Evolutionary conservation across 768 basidiomycete species (phyloP), one percentile per base, ranked within the genome.

Genomic region (Collybia mongolica): DNA sequence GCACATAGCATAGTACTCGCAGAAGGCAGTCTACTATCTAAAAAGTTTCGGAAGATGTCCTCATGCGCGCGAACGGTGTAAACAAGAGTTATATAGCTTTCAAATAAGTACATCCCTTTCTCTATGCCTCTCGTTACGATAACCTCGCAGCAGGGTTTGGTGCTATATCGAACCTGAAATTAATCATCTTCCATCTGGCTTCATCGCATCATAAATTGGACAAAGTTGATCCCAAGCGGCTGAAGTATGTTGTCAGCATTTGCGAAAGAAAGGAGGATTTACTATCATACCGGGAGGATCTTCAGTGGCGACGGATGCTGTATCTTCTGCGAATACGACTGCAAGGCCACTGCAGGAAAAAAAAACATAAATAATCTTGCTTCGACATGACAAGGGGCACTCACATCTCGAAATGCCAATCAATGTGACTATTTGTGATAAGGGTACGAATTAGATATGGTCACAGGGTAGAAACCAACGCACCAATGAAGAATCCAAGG

Each of bases 401-500:
- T 50, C 37, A 70, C 65, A 56, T 53, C 46, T 71, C 71, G 18
- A 76, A 61, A 58, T 77, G 71, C 72, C 75, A 78, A 50, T 76
- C 73, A 38, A 68, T 69, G 54, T 72, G 72, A 48, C 74, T 71
- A 28, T 11, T 29, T 38, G 8, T 40, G 3, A 32, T 19, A 41
- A 17, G 37, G 29, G 14, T 41, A 26, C 20, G n/a, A 28, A 14
- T 22, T 18, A 11, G n/a, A 29, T 29, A 23, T 18, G 20, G 37
- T 39, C n/a, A 39, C 6, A 5, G 36, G 17, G 23, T 14, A 4
- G 29, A 41, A 56, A n/a, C 8, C 9, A 29, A 53, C 63, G n/a
- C 41, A 68, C 70, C 70, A 75, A 40, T 76, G 77, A 48, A 79
- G 60, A 52, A 80, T 68, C 77, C 81, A 85, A 6, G 81, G 80